Base-by-base conservation (phyloP, 495 filamentous ascomycete genomes). In the Penicillium angulare region DNA sequence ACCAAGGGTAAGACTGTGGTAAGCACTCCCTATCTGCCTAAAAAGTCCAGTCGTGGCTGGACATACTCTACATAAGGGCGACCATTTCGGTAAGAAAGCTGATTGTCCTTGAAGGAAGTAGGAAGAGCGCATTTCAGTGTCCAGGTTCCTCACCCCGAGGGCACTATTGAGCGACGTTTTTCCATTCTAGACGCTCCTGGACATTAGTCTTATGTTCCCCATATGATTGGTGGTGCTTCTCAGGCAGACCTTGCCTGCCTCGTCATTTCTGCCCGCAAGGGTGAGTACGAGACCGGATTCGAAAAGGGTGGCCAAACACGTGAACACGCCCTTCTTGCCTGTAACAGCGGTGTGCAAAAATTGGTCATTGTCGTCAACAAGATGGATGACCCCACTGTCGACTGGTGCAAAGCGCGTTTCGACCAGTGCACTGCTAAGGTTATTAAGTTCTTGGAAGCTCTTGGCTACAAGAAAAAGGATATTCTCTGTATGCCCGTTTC, bases 211-310 rank as follows among this genome's bases (percentile, higher is more conserved):
- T 97, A 91, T 56, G 92, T 97, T 12, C 91, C 92, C 9, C 89
- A 85, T 70, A 96, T 96, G 92, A 96, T 96, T 63, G 90, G 90
- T 47, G 93, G 95, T 59, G 90, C 93, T 36, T 95, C 92, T 2
- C 93, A 98, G 64, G 95, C 95, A 9, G 93, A 97, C 70, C 84
- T 99, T 20, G 93, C 95, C 61, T 87, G 95, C 43, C 80, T 99
- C 18, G 93, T 99, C 61, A 97, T 99, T 66, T 92, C 87, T 50
- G 90, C 93, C 1, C 88, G 93, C 49, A 98, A 96, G 76, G 93
- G 93, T 67, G 95, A 99, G 72, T 99, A 99, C 65, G 93, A 99
- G 74, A 97, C 93, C 32, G 93, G 93, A n/a, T 99, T 99, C 68
- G 93, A 97, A 66, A 96, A 95, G 73, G 93, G 93, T 44, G 93